A percentile compares a stretch with the other conserved stretches of the same genome.
These are phyloP conservation scores for Arabis hirsuta DNA, from an alignment of 345 rosid species.

Conservation along the genomic window DNA sequence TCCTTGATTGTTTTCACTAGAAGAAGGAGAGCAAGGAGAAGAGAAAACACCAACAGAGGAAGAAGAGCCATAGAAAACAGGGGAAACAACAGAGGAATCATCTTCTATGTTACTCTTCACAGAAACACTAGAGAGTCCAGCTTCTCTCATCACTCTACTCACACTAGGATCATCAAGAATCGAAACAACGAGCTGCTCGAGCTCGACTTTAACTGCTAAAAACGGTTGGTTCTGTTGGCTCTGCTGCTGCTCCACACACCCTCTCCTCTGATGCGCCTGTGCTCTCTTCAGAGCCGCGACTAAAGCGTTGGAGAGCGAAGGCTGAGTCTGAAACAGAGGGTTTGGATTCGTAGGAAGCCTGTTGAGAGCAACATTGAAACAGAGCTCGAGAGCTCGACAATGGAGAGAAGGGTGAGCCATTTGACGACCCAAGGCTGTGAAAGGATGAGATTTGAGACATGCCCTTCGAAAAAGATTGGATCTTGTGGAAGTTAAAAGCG, in stretches of 20 bases:
- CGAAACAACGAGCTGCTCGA: slow-evolving; percentile 72
- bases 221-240: slow-evolving; percentile 73
- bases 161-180: slow-evolving; percentile 86
- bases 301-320: slow-evolving; percentile 72
- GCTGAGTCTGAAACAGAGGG: slow-evolving; percentile 52
- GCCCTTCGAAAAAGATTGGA: slow-evolving; percentile 62
- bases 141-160: slow-evolving; percentile 91
- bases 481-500: slow-evolving; percentile 59
- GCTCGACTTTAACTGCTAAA: slow-evolving; percentile 63
- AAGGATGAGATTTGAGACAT: slow-evolving; percentile 69
- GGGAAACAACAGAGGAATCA: slow-evolving; percentile 57
- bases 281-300: slow-evolving; percentile 81
- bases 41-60: slow-evolving; percentile 78
- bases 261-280: slow-evolving; percentile 80
- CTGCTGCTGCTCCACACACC: slow-evolving; percentile 70
- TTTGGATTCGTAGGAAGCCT: slow-evolving; percentile 62
- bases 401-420: slow-evolving; percentile 66
- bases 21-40: slow-evolving; percentile 81
- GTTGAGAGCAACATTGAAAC: slow-evolving; percentile 83
- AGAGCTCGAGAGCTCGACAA: slow-evolving; percentile 72
- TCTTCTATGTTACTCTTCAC: slow-evolving; percentile 75
- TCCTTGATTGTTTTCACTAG: slow-evolving; percentile 51
- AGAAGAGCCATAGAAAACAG: slow-evolving; percentile 61
- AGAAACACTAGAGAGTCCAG: slow-evolving; percentile 76
- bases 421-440: slow-evolving; percentile 41